Evolutionary conservation across 23 red algal genomes (phyloP).

Genomic region (Pyropia yezoensis): DNA sequence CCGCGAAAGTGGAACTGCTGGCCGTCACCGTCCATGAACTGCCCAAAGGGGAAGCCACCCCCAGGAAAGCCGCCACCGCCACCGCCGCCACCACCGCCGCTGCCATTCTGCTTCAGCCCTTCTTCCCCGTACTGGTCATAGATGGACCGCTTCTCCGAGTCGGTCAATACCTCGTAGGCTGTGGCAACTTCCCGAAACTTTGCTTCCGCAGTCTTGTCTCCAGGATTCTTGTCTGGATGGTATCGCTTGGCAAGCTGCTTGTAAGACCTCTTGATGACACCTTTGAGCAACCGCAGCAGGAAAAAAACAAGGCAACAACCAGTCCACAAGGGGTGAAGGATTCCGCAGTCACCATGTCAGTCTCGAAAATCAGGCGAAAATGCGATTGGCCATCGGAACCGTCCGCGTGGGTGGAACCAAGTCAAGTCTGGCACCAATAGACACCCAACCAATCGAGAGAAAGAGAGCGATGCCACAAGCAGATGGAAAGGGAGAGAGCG

Average conservation of each 20-base stretch:
- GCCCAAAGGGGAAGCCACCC: constrained; percentile 28
- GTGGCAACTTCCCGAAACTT: constrained; percentile 63
- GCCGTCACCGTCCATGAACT: constrained; percentile 3
- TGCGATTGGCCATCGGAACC: too few species aligned
- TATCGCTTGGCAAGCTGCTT: constrained; percentile 55
- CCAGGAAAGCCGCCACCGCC: constrained; percentile 7
- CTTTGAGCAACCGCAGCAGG: too few species aligned
- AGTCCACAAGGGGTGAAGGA: too few species aligned
- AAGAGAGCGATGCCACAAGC: too few species aligned
- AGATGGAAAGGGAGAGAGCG: too few species aligned
- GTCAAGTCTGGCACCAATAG: too few species aligned
- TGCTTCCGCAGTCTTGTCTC: constrained; percentile 52
- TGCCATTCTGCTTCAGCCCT: constrained; percentile 47
- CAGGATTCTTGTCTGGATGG: constrained; percentile 92
- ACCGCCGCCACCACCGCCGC: constrained; percentile 32
- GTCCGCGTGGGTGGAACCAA: too few species aligned
- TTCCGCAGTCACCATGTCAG: too few species aligned
- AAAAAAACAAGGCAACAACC: too few species aligned
- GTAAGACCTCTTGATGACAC: constrained; percentile 79
- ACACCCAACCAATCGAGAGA: too few species aligned
- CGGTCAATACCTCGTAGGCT: constrained; percentile 76
- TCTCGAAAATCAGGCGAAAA: too few species aligned
- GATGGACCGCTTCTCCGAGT: constrained; percentile 73
- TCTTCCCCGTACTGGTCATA: constrained; percentile 91
- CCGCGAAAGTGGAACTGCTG: constrained; percentile 21